phyloP scores from a whole-genome alignment of 2,329 filamentous ascomycete species.

The Pleurostoma richardsiae region DNA sequence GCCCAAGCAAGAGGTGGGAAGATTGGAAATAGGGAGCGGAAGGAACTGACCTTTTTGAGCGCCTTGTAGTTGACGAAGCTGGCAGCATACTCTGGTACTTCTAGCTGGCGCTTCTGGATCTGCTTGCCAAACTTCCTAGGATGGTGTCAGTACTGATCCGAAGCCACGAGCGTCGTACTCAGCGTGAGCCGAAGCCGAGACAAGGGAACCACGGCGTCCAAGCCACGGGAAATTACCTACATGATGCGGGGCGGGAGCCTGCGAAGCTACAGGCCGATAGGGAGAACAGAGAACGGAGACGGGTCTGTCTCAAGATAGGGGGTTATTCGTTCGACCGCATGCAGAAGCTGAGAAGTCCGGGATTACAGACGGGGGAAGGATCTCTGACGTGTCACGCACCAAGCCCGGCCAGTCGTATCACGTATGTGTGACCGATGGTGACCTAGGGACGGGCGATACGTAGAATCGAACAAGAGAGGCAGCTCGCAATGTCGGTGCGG shows the following conservation, averaged over 20 bases:
- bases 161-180: background rate
- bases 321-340: background rate
- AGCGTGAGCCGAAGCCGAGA: too few relatives aligned
- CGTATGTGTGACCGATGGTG: conserved; percentile 3
- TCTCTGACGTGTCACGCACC: conserved; percentile 4
- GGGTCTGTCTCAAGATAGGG: background rate
- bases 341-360: conserved; percentile 1
- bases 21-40: conserved; percentile 3
- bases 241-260: conserved; percentile 23
- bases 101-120: conserved; percentile 97
- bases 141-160: conserved; percentile 13
- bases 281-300: background rate
- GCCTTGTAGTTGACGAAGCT: conserved; percentile 99
- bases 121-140: conserved; percentile 99
- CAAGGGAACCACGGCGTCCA: background rate
- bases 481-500: too few relatives aligned
- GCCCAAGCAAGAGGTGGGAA: too few relatives aligned
- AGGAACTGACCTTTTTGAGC: conserved; percentile 78
- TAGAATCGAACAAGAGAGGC: too few relatives aligned
- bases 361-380: background rate
- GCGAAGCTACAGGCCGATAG: conserved; percentile 6
- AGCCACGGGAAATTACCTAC: conserved; percentile 18
- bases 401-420: background rate
- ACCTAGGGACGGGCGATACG: too few relatives aligned
- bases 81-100: conserved; percentile 97